Evolutionary conservation across 2,329 filamentous ascomycete genomes (phyloP), one percentile per base, ranked within the genome.

Genomic region (Trichoderma semiorbis): DNA sequence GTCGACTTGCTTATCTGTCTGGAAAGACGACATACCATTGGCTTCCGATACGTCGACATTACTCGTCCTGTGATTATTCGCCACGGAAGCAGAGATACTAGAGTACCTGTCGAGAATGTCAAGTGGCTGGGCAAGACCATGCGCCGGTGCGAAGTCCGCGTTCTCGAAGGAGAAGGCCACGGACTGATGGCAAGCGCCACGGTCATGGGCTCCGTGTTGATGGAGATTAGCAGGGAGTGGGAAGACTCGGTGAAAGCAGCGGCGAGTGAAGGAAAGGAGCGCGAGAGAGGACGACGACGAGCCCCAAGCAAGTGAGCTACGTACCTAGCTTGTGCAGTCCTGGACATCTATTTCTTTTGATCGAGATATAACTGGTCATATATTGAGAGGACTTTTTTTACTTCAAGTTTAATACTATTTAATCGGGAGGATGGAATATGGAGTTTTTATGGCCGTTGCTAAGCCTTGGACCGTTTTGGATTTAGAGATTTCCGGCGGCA

Each of bases 11-110:
- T 99, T 1, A 93, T 98, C 7, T 99, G 96, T 79, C 86, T 99
- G 2, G 96, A 99, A 81, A 90, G 96, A 26, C 89, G 93, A 32
- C 94, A 97, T 77, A 91, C 93, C 0, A 97, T 99, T 76, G 96
- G 96, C 0, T 99, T 99, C 83, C 90, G 95, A 64, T 99, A 99
- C 79, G 95, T 97, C 21, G 96, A 99, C 79, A 97, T 99, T 75
- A 97, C 92, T 7, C 89, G 94, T 10, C 89, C 93, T 0, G 93
- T 98, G 0, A 92, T 98, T 28, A 97, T 99, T 75, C 95, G 98
- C 78, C 96, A 99, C 79, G 96, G 96, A 47, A 93, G 90, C 78
- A 91, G 93, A 76, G 96, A 99, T 78, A 94, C 92, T 7, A 89
- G 96, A 28, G 96, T 99, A 1, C 96, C 96, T 0, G 92, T 97